A percentile compares a stretch with the other conserved stretches of the same genome.
These are phyloP conservation scores for Rhynchospora pubera DNA, from an alignment of 176 grass and related monocot species.

Conservation along the genomic window DNA sequence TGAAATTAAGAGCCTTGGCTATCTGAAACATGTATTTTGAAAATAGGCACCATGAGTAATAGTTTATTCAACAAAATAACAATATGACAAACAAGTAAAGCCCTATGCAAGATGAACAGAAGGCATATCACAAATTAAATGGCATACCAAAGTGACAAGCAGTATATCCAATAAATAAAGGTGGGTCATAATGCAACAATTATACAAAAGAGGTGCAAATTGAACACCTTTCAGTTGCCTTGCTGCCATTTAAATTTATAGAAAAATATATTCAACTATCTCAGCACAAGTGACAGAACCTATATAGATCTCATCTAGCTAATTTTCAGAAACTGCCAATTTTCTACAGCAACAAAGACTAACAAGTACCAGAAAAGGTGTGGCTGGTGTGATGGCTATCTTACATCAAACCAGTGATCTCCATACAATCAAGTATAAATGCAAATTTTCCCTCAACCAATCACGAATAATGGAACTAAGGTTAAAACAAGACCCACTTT, in stretches of 20 bases:
- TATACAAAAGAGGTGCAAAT: not conserved
- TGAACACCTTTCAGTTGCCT: not conserved
- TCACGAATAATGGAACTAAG: not conserved
- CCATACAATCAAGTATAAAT: not conserved
- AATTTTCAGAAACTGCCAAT: not conserved
- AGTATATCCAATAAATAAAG: not conserved
- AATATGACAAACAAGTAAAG: not conserved
- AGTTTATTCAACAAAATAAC: not conserved
- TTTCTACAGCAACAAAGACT: not conserved
- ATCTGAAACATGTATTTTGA: conserved; percentile 40
- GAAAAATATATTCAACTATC: not conserved
- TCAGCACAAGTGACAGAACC: not conserved
- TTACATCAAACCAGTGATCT: not conserved
- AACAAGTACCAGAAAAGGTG: not conserved
- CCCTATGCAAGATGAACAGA: not conserved
- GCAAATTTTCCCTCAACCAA: not conserved
- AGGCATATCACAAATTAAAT: not conserved
- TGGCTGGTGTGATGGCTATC: not conserved
- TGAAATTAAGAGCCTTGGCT: conserved; percentile 76
- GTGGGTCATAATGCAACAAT: not conserved
- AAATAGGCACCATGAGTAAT: not conserved
- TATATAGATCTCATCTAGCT: not conserved
- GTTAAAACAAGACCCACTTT: not conserved
- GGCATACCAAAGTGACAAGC: not conserved
- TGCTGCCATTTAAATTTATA: not conserved